These are phyloP conservation scores for Paraleonurus japonicus DNA, from an alignment of 257 asterid species.

Conservation along the genomic window DNA sequence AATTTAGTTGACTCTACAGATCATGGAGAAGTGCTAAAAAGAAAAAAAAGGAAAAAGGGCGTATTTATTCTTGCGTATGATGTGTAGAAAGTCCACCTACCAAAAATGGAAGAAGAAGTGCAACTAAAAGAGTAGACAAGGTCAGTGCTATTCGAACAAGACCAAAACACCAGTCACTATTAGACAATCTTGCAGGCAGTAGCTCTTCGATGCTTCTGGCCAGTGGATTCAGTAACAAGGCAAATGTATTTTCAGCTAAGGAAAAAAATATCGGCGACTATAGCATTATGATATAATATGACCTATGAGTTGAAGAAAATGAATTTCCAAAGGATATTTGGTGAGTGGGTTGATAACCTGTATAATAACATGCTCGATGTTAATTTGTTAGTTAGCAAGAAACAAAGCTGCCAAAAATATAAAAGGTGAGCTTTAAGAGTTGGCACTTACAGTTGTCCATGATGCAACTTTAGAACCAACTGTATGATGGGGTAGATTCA, in stretches of 20 bases:
- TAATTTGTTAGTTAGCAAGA: not conserved
- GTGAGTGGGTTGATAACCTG: constrained; percentile 85
- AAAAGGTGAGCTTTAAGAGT: not conserved
- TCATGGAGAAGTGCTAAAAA: not conserved
- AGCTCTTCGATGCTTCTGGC: constrained; percentile 85
- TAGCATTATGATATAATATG: not conserved
- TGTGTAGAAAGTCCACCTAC: constrained; percentile 35
- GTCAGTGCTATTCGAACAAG: constrained; percentile 61
- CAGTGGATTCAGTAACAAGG: constrained; percentile 77
- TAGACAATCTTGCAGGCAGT: constrained; percentile 49
- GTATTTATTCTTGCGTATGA: not conserved
- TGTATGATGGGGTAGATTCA: constrained; percentile 59
- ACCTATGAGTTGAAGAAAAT: not conserved
- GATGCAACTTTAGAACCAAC: constrained; percentile 62
- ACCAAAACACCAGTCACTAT: constrained; percentile 53
- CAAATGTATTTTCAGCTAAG: constrained; percentile 58
- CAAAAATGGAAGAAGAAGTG: constrained; percentile 80
- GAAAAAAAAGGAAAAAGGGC: not conserved
- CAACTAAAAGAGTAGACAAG: constrained; percentile 64
- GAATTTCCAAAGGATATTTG: constrained; percentile 65
- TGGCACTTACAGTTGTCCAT: constrained; percentile 79
- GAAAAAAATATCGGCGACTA: constrained; percentile 21
- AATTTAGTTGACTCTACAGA: not conserved
- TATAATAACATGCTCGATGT: constrained; percentile 12
- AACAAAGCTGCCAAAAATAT: not conserved